phyloP scores from a whole-genome alignment of 1,139 yeast species.

The Debaryomycetaceae sp. region DNA sequence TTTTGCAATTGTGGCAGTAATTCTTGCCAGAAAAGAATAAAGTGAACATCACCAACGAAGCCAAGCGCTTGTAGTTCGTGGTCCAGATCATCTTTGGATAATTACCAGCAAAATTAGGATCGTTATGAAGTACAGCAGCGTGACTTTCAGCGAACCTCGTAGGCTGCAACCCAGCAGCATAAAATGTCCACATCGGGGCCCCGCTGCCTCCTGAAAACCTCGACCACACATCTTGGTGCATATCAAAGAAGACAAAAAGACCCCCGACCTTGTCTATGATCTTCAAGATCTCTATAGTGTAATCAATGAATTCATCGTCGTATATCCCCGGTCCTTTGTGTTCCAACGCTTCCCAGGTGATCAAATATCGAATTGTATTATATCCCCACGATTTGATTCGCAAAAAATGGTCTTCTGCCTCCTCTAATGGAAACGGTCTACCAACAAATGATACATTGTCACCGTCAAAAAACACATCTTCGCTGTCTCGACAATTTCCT shows the following conservation, averaged over 20 bases:
- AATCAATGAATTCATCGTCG: slow-evolving; percentile 73
- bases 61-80: slow-evolving; percentile 76
- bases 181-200: slow-evolving; percentile 93
- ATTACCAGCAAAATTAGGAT: slow-evolving; percentile 34
- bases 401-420: slow-evolving; percentile 64
- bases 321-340: slow-evolving; percentile 84
- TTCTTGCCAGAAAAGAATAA: slow-evolving; percentile 74
- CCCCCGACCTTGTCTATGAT: slow-evolving; percentile 66
- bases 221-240: slow-evolving; percentile 96
- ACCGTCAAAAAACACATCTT: slow-evolving; percentile 60
- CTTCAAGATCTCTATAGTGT: slow-evolving; percentile 59
- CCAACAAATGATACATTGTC: slow-evolving; percentile 77
- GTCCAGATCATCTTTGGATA: slow-evolving; percentile 94
- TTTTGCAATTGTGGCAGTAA: slow-evolving; percentile 66
- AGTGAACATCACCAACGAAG: slow-evolving; percentile 80
- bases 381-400: slow-evolving; percentile 80
- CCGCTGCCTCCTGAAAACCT: slow-evolving; percentile 92
- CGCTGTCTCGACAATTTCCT: slow-evolving; percentile 41
- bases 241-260: slow-evolving; percentile 76
- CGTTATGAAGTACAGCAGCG: slow-evolving; percentile 75
- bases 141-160: slow-evolving; percentile 59
- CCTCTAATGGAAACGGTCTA: slow-evolving; percentile 72
- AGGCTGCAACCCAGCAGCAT: slow-evolving; percentile 91
- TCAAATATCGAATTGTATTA: slow-evolving; percentile 70
- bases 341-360: slow-evolving; percentile 93